A percentile compares a stretch with the other conserved stretches of the same genome.
phyloP scores from a whole-genome alignment of 805 yeast species.

The Wickerhamiella bombiphila region DNA sequence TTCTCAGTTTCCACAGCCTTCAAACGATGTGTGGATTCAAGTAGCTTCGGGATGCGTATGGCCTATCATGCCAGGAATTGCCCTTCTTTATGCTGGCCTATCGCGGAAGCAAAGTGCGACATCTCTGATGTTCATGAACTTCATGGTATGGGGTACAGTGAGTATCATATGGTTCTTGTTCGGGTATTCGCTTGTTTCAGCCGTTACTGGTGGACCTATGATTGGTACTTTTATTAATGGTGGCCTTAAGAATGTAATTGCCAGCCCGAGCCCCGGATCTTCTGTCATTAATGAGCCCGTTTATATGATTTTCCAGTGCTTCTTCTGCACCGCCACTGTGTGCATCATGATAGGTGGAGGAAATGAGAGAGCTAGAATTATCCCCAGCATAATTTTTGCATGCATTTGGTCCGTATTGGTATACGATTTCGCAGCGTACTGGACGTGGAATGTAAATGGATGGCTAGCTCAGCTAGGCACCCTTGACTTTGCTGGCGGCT shows the following conservation, averaged over 20 bases:
- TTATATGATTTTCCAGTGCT: conserved; percentile 7
- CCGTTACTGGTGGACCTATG: conserved; percentile 9
- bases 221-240: conserved; percentile 8
- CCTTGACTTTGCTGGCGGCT: conserved; percentile 61
- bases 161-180: conserved; percentile 7
- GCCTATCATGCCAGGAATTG: conserved; percentile 12
- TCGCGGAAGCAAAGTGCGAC: conserved; percentile 4
- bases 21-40: conserved; percentile 6
- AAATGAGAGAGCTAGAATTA: conserved; percentile 52
- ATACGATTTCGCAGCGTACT: conserved; percentile 53
- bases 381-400: conserved; percentile 53
- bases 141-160: conserved; percentile 7
- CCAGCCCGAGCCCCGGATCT: conserved; percentile 7
- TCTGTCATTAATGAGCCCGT: conserved; percentile 8
- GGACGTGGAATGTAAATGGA: conserved; percentile 62
- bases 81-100: conserved; percentile 9
- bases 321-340: conserved; percentile 9
- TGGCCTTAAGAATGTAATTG: conserved; percentile 8
- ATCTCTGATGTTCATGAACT: conserved; percentile 7
- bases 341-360: conserved; percentile 53
- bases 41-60: conserved; percentile 11
- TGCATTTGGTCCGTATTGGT: conserved; percentile 56
- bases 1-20: conserved; percentile 4
- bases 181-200: conserved; percentile 6
- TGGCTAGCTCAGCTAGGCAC: conserved; percentile 49